Base-by-base conservation (phyloP, 257 asterid species). In the Capsicum chinense region DNA sequence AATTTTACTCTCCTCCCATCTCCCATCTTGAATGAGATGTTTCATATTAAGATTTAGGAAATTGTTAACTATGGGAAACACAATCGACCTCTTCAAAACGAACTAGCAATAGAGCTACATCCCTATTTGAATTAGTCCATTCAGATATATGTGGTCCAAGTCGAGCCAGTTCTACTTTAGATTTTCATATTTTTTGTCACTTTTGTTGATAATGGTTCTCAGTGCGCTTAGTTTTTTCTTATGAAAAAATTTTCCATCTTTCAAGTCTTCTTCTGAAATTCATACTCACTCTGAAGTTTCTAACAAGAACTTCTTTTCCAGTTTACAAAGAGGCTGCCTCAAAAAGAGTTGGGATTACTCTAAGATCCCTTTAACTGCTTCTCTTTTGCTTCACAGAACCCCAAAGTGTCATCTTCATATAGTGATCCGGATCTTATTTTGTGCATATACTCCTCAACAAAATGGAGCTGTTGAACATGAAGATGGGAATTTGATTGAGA, bases 111-210 rank as follows among this genome's bases (percentile, higher is more conserved):
- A 47, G 7, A 67, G 13, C 50, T 67, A 50, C 52, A 67, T 37
- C 50, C 35, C 76, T 48, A 67, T 67, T 67, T 67, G 76, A 67
- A 67, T 67, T 37, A 35, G 50, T 35, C 52, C 52, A 67, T 37
- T 67, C 21, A 37, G 76, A 67, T 37, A 67, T 37, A 67, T 67
- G 76, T 7, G 13, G 76, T 37, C 21, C 47, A 67, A 67, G 19
- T 67, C 6, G 3, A 35, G 76, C 37, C 76, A 67, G 52, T n/a
- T 35, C 76, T 67, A 37, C 52, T 67, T 67, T 37, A 67, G 50
- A 50, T 37, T 67, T 37, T 14, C 76, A 67, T 37, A 26, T 37
- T 37, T 37, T 6, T 14, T 15, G 52, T 67, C 76, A 67, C 12
- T 10, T 37, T 14, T 14, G 50, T 67, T 67, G 76, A 67, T 14